These are phyloP conservation scores for Coemansia pectinata DNA, from an alignment of 192 early-diverging fungal genomes.

Conservation along the genomic window DNA sequence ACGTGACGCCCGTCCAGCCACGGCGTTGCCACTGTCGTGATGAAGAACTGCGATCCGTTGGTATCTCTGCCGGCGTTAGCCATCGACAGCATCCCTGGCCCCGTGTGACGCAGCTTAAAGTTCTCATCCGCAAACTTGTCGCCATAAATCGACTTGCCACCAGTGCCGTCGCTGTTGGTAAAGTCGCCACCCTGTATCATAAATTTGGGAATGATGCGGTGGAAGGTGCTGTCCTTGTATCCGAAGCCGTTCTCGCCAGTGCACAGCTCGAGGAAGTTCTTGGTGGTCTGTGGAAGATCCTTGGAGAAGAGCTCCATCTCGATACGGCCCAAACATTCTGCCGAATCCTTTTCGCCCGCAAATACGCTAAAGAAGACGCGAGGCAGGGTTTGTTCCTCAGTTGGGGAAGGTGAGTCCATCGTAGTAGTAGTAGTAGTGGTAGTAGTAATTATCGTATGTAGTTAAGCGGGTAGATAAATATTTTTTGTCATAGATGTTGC, in stretches of 20 bases:
- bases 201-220: constrained; percentile 81
- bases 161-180: constrained; percentile 75
- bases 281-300: constrained; percentile 82
- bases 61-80: constrained; percentile 77
- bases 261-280: constrained; percentile 83
- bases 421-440: constrained; percentile 15
- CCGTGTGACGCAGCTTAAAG: constrained; percentile 68
- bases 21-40: constrained; percentile 67
- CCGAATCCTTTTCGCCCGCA: constrained; percentile 12
- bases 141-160: constrained; percentile 83
- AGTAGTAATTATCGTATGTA: not conserved
- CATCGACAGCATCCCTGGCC: constrained; percentile 73
- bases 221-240: constrained; percentile 75
- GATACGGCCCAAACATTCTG: constrained; percentile 24
- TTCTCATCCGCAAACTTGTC: constrained; percentile 79
- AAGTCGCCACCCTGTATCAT: constrained; percentile 93
- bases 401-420: constrained; percentile 2
- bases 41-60: constrained; percentile 87
- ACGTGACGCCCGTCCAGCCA: constrained; percentile 81
- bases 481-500: not conserved
- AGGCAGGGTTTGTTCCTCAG: constrained; percentile 27
- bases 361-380: constrained; percentile 56
- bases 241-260: constrained; percentile 35
- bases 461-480: not conserved
- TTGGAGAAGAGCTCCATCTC: constrained; percentile 63